phyloP scores from a whole-genome alignment of 164 flowering plant genomes.

The Chimonanthus praecox region DNA sequence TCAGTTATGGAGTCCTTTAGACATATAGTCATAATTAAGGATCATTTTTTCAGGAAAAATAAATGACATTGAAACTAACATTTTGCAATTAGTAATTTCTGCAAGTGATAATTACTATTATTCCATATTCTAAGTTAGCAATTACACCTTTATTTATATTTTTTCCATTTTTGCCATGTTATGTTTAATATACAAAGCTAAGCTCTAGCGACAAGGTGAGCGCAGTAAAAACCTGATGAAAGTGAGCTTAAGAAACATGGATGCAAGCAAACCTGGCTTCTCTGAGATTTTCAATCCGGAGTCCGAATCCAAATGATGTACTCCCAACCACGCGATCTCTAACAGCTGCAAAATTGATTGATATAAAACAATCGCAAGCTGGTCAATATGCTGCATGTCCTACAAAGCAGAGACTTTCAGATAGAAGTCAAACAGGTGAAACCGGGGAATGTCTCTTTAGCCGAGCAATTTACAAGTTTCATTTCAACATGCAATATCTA shows the following conservation, averaged over 20 bases:
- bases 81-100: no score
- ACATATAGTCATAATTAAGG: no score
- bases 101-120: not conserved
- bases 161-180: no score
- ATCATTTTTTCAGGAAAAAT: no score
- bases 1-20: no score
- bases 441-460: not conserved
- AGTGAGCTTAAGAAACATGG: not conserved
- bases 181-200: not conserved
- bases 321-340: conserved; percentile 56
- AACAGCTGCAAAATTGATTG: conserved; percentile 44
- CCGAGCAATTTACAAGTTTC: no score
- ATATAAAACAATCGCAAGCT: not conserved
- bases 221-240: not conserved
- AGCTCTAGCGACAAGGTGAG: not conserved
- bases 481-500: no score
- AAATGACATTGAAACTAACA: no score
- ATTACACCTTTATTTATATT: no score
- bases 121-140: not conserved
- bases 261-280: conserved; percentile 66
- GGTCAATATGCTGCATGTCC: not conserved
- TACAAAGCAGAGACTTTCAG: not conserved
- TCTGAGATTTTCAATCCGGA: conserved; percentile 73
- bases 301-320: conserved; percentile 63
- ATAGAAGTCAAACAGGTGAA: not conserved